Conservation (phyloP, 148 eudicot genomes). For the Gaultheria prostrata region DNA sequence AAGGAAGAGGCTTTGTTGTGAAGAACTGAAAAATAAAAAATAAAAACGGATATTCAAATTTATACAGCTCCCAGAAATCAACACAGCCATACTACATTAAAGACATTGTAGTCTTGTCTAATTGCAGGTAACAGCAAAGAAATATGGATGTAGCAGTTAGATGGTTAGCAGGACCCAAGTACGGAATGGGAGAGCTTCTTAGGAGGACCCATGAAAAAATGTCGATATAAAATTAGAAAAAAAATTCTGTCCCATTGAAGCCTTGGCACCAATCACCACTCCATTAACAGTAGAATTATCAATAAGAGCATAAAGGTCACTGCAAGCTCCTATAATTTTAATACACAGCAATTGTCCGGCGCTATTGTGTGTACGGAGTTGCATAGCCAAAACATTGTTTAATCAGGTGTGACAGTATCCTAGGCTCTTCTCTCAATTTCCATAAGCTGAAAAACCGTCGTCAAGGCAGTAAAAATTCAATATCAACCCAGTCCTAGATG, state of each 20-base stretch:
- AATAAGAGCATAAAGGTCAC: neutral
- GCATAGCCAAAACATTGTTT: neutral
- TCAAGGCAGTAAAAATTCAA: neutral
- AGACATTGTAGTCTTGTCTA: neutral
- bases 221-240: neutral
- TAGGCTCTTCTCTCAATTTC: neutral
- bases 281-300: neutral
- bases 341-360: neutral
- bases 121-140: neutral
- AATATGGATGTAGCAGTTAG: neutral
- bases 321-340: neutral
- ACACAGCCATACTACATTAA: neutral
- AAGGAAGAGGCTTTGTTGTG: slow-evolving; percentile 62
- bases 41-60: neutral
- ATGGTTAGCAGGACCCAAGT: neutral
- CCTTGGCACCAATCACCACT: slow-evolving; percentile 3
- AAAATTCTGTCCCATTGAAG: neutral
- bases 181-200: neutral
- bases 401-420: neutral
- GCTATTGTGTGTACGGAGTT: neutral
- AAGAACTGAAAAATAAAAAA: slow-evolving; percentile 42
- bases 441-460: neutral
- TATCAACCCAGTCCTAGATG: neutral
- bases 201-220: neutral
- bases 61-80: slow-evolving; percentile 10